Evolutionary conservation across 2,329 filamentous ascomycete genomes (phyloP), one percentile per base, ranked within the genome.

Genomic region (Alternaria brassicicola): DNA sequence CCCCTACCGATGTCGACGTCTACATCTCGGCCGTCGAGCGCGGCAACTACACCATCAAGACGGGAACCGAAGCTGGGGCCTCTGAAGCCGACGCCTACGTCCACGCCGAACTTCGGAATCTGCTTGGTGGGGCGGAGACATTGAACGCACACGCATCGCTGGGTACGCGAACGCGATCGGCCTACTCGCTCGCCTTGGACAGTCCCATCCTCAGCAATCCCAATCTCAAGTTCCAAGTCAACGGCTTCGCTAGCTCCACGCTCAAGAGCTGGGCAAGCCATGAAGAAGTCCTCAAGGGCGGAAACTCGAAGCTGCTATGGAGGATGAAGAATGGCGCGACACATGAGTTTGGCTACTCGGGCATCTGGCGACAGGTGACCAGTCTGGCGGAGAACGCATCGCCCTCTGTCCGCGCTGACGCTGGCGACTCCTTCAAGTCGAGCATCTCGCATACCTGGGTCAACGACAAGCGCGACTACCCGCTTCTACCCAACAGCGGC

Each of bases 261-360:
- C 86, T 94, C 62, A 97, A 98, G 79, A 86, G 88, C 12, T 98
- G 92, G 91, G 93, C 95, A 21, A 95, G 91, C 64, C 94, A 99
- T 73, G 94, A 98, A 69, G 94, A 99, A 78, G 88, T 89, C 3
- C 80, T 96, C 19, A 91, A 89, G 71, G 93, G 93, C 15, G 92
- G 86, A 19, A 89, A 86, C 68, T 81, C 90, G 12, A 93, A 91
- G 65, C 82, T 97, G 38, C 87, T 88, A 36, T 98, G 91, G 90
- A 78, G 89, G 35, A 87, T 85, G 10, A 71, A 74, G 46, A 80
- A 82, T 47, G 88, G 88, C 42, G 87, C 91, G 66, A 84, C 84
- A 56, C 92, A 97, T 74, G 89, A 94, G 62, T 70, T 97, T 31
- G 88, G 88, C 46, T 96, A 97, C 79, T 89, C 88, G 12, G 88